phyloP scores from a whole-genome alignment of 345 rosid species.

The Populus deltoides region DNA sequence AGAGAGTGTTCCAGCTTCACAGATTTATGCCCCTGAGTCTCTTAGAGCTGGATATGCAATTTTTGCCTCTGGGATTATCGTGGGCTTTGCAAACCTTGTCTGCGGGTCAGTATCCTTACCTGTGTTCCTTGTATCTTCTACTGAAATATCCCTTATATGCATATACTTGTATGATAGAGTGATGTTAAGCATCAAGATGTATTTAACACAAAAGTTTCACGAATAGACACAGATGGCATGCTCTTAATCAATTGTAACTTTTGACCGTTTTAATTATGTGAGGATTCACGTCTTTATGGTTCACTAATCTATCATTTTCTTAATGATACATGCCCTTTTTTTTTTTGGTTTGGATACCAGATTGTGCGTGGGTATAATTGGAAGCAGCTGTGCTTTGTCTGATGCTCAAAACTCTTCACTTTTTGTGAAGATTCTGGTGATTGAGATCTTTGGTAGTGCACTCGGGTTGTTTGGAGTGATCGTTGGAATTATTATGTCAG shows the following conservation, averaged over 20 bases:
- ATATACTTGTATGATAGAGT: neutral
- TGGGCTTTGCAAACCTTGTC: constrained; percentile 97
- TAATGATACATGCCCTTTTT: neutral
- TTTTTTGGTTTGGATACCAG: constrained; percentile 36
- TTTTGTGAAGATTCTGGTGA: constrained; percentile 97
- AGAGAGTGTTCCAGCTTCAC: constrained; percentile 80
- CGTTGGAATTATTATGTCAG: constrained; percentile 98
- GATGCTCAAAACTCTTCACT: constrained; percentile 97
- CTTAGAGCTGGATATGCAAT: constrained; percentile 99
- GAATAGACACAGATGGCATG: neutral
- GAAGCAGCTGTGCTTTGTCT: constrained; percentile 96
- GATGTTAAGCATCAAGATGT: neutral
- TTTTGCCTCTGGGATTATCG: constrained; percentile 97
- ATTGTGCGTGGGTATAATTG: constrained; percentile 92
- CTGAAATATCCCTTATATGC: neutral
- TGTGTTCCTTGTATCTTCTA: neutral
- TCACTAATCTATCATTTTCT: neutral
- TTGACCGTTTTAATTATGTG: neutral
- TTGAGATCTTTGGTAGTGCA: constrained; percentile 97
- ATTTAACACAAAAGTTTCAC: no score
- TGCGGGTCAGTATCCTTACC: constrained; percentile 68
- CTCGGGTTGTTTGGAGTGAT: constrained; percentile 98
- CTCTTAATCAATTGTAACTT: neutral
- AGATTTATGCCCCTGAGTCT: constrained; percentile 78
- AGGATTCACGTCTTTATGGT: neutral